Percentiles rank a stretch among this genome's conserved stretches.
Evolutionary conservation across 331 rosid species (phyloP).

Genomic region (Malus hybrid): DNA sequence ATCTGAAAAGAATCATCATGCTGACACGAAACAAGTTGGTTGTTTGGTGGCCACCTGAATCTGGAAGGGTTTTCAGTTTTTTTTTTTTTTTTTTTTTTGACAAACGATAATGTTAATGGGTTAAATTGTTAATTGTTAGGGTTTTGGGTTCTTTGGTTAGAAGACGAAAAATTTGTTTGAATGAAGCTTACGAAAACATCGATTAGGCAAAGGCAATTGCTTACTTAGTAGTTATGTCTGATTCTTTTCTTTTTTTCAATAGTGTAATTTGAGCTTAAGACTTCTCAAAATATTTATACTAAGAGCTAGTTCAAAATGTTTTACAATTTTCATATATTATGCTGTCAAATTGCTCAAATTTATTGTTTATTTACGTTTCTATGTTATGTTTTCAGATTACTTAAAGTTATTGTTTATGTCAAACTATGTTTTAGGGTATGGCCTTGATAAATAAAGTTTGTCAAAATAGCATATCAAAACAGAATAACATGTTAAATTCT

Average conservation of each 20-base stretch:
- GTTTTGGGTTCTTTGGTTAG: background rate
- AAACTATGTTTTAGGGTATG: background rate
- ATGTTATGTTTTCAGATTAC: background rate
- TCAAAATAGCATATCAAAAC: too few species aligned
- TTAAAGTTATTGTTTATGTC: background rate
- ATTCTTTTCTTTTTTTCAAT: too few species aligned
- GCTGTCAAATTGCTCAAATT: too few species aligned
- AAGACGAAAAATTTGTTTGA: background rate
- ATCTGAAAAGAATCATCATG: background rate
- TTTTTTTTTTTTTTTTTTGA: too few species aligned
- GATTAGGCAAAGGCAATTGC: background rate
- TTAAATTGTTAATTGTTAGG: background rate
- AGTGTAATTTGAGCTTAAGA: background rate
- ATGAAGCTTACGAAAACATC: background rate
- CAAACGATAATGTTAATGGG: rapidly evolving
- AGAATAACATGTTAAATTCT: too few species aligned
- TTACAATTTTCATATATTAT: too few species aligned
- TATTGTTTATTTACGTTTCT: too few species aligned
- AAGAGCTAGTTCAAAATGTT: too few species aligned
- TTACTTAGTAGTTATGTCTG: background rate
- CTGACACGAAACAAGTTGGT: conserved; percentile 4
- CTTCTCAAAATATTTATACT: background rate
- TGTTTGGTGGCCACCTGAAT: background rate
- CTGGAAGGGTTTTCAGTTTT: background rate
- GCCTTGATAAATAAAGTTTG: too few species aligned